Evolutionary conservation across 106 monocot species (phyloP), one percentile per base, ranked within the genome.

Genomic region (Phalaenopsis aphrodite): DNA sequence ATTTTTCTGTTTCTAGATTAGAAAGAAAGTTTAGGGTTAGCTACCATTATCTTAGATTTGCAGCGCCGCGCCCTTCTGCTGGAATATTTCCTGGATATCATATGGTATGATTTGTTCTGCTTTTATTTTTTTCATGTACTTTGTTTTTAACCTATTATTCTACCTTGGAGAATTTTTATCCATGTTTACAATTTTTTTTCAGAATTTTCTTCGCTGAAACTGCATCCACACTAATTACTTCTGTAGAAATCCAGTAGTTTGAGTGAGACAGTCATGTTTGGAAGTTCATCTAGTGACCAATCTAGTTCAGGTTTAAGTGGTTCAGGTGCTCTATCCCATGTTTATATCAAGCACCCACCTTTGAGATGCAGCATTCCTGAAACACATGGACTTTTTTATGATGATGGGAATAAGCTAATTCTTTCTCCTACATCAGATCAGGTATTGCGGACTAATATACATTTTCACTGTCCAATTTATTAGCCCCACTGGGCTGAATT

Each of bases 341-440:
- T 88, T 84, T 95, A 91, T 83, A 91, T 99, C 81, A 88, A 90
- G 82, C 88, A 94, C 82, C 99, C 99, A 82, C 99, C 95, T 41
- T 78, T 95, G 7, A 77, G 93, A 79, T 99, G 94, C 81, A 88
- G 77, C 84, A 91, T 99, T 61, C 93, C 99, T 87, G 99, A 89
- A 86, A 91, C 93, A 76, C 85, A 84, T 56, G 99, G 99, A n/a
- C 71, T 99, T 36, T 91, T 86, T 79, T 95, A 95, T 87, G 99
- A 99, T 86, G 99, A 99, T 81, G 93, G 84, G n/a, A 99, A 91
- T 85, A 99, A 93, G 83, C 80, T 99, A 48, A 78, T 99, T 81
- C 89, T 99, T 83, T 89, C 93, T 43, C 92, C 99, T 83, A 89
- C 95, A 80, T 86, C 91, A 88, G 99, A 93, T 88, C 99, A 86